Evolutionary conservation across 768 basidiomycete genomes (phyloP), one percentile per base, ranked within the genome.

Genomic region (Naganishia onofrii): DNA sequence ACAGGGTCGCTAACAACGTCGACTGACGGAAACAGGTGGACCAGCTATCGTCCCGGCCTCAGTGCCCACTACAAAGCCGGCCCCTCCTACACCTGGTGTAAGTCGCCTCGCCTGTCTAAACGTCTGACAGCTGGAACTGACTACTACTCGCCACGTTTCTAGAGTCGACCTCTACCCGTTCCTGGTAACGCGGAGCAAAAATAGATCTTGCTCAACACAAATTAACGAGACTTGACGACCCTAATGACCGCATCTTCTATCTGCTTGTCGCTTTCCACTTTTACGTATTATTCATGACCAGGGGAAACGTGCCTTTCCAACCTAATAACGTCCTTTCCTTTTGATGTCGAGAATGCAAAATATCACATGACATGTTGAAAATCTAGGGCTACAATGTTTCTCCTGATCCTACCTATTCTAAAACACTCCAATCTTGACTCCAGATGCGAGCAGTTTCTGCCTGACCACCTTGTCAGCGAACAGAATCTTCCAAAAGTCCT

Each of bases 401-500:
- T 51, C 48, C 48, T 38, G 34, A 5, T 17, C 31, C 36, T 15
- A 10, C 9, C 48, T 15, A 7, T 1, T 3, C 69, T 72, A 80
- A 66, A 78, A 79, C 28, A 77, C 78, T 9, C 76, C 80, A 28
- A 81, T 75, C 46, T 70, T 70, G 10, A 74, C 77, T 4, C 77
- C 77, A 1, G 73, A 70, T 3, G 58, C 56, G 2, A 79, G 48
- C 19, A 81, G 12, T 44, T 71, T 74, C 34, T 75, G 68, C 26
- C 80, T 57, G 17, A 72, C 56, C 8, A 71, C 70, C 36, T 73
- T 66, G 29, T 77, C 77, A 0, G 71, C 58, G 52, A 81, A 79
- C 13, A 81, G 67, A 0, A 74, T 70, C 66, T 77, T 78, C 80
- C 80, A 81, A 21, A 81, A 72, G 54, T 81, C 78, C 51, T 74